Evolutionary conservation across 768 basidiomycete species (phyloP).

Genomic region (Leccinum boreale): DNA sequence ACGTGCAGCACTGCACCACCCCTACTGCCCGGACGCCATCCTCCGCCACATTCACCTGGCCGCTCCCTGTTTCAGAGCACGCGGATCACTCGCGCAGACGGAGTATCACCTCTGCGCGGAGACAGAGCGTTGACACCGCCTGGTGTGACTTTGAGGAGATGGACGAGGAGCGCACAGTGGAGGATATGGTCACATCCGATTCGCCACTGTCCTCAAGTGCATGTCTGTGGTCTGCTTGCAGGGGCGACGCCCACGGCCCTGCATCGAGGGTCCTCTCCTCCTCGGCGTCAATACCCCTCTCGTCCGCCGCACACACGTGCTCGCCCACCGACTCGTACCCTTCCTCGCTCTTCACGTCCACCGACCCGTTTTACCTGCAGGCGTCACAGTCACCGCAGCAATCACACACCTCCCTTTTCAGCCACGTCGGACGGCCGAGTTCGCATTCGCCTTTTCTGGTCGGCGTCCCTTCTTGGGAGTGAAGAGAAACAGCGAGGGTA

Average conservation of each 20-base stretch:
- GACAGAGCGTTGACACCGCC: constrained; percentile 25
- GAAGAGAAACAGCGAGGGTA: neutral
- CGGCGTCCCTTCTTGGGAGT: constrained; percentile 27
- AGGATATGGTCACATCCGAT: constrained; percentile 40
- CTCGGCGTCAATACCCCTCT: constrained; percentile 14
- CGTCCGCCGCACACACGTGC: constrained; percentile 8
- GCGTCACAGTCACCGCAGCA: constrained; percentile 37
- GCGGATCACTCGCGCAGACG: constrained; percentile 25
- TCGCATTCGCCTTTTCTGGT: constrained; percentile 40
- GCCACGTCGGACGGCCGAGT: constrained; percentile 36
- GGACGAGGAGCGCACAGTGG: constrained; percentile 45
- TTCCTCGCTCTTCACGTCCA: constrained; percentile 39
- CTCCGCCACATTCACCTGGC: constrained; percentile 30
- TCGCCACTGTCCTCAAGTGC: constrained; percentile 27
- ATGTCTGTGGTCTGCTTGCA: constrained; percentile 25
- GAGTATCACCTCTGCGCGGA: constrained; percentile 25
- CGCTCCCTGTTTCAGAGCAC: constrained; percentile 21
- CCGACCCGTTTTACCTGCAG: constrained; percentile 51
- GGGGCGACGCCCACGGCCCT: constrained; percentile 11
- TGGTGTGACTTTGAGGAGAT: constrained; percentile 36
- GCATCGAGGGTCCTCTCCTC: constrained; percentile 23
- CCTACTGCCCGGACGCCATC: constrained; percentile 37
- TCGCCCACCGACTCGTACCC: constrained; percentile 22
- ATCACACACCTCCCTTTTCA: constrained; percentile 32
- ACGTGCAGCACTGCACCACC: constrained; percentile 39